phyloP scores from a whole-genome alignment of 2,329 filamentous ascomycete genomes.

The Calonectria leucothoes region DNA sequence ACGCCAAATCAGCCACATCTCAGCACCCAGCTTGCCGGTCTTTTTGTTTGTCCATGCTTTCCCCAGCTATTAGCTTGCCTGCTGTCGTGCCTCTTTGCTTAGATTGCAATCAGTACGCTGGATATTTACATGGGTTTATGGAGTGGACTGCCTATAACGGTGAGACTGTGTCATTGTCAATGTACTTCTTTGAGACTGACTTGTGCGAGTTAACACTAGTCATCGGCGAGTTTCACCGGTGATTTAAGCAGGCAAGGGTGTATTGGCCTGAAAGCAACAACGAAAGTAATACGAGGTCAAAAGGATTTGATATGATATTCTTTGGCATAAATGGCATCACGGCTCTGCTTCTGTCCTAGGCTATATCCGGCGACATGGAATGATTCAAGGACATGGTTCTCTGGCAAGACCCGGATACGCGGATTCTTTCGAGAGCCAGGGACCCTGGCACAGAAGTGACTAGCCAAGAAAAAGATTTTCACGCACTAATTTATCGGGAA shows the following conservation, averaged over 20 bases:
- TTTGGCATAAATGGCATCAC: conserved; percentile 34
- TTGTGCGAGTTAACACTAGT: conserved; percentile 30
- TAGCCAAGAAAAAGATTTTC: neutral
- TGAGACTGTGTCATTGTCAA: too few species aligned
- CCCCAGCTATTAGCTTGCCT: conserved; percentile 29
- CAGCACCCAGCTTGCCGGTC: too few species aligned
- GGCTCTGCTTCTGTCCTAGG: neutral
- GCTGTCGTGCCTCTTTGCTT: conserved; percentile 32
- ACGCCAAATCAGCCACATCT: conserved; percentile 37
- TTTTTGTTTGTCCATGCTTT: too few species aligned
- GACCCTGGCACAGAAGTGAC: neutral
- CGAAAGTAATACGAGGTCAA: too few species aligned
- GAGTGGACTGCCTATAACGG: too few species aligned
- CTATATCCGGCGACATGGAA: neutral
- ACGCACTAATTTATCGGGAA: neutral
- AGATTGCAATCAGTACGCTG: conserved; percentile 34
- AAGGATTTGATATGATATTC: conserved; percentile 33
- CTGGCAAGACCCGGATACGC: neutral
- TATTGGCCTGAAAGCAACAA: conserved; percentile 9
- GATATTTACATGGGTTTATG: conserved; percentile 27
- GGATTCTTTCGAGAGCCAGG: neutral
- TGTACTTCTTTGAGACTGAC: conserved; percentile 28
- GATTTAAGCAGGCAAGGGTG: conserved; percentile 20
- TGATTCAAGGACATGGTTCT: too few species aligned
- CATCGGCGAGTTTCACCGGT: conserved; percentile 11